Evolutionary conservation across 2,329 filamentous ascomycete genomes (phyloP).

Genomic region (Epichloe baconii): DNA sequence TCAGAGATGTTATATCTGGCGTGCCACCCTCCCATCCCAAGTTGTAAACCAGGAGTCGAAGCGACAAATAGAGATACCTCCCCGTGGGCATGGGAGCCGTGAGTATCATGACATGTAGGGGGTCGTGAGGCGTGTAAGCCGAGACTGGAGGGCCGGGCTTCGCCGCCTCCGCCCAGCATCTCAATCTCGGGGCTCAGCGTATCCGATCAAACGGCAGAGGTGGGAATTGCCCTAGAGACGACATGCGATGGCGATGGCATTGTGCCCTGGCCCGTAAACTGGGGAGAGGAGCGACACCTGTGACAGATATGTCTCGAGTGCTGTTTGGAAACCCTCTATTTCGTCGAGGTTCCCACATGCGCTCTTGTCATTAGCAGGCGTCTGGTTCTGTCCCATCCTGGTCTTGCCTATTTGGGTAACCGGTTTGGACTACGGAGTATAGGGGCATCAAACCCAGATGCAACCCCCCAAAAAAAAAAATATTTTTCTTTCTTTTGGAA

Average conservation of each 20-base stretch:
- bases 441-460: background rate
- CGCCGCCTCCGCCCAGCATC: background rate
- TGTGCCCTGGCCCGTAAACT: background rate
- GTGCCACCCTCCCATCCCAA: slow-evolving; percentile 11
- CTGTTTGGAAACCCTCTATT: slow-evolving; percentile 13
- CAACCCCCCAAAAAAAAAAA: no score
- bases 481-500: background rate
- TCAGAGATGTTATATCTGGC: slow-evolving; percentile 10
- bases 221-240: background rate
- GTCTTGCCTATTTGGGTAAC: slow-evolving; percentile 8
- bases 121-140: background rate
- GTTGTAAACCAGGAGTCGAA: slow-evolving; percentile 4
- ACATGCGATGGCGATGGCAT: background rate
- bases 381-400: slow-evolving; percentile 3
- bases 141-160: slow-evolving; percentile 1
- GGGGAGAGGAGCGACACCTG: slow-evolving; percentile 10
- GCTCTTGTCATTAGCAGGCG: background rate
- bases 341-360: background rate
- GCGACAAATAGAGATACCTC: background rate
- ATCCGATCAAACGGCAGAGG: slow-evolving; percentile 7
- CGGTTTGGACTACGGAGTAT: background rate
- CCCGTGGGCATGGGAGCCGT: background rate
- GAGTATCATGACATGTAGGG: background rate
- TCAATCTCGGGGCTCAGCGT: slow-evolving; percentile 6
- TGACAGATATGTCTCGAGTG: slow-evolving; percentile 24